A percentile compares a stretch with the other conserved stretches of the same genome.
Conservation (phyloP, 805 yeast species). For the Ogataea philodendri region DNA sequence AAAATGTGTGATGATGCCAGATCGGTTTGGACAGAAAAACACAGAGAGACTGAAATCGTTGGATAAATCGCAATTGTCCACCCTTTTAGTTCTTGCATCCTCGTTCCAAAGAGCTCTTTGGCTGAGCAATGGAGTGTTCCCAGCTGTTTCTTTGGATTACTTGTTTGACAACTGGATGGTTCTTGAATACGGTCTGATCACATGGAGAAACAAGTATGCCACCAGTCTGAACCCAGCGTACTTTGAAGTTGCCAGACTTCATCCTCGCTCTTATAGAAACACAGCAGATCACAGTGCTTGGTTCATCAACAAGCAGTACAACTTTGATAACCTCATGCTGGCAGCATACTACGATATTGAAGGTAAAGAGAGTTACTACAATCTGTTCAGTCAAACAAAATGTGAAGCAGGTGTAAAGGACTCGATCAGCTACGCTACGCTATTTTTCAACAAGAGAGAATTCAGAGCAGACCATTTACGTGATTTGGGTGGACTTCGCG, state of each 20-base stretch:
- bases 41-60: conserved; percentile 12
- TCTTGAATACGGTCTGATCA: conserved; percentile 49
- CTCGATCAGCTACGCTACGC: conserved; percentile 48
- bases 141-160: conserved; percentile 35
- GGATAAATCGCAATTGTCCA: conserved; percentile 32
- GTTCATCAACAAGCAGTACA: conserved; percentile 43
- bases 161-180: conserved; percentile 42
- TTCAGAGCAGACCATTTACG: conserved; percentile 45
- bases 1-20: conserved; percentile 37
- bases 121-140: conserved; percentile 44
- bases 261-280: conserved; percentile 10
- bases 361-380: conserved; percentile 42
- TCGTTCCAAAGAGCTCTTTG: conserved; percentile 42
- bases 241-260: conserved; percentile 37
- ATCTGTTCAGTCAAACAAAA: conserved; percentile 34
- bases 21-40: conserved; percentile 31
- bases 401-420: conserved; percentile 52
- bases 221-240: conserved; percentile 60
- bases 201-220: conserved; percentile 74
- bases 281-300: conserved; percentile 51
- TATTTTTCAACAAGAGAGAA: conserved; percentile 37
- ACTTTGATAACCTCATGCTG: conserved; percentile 42
- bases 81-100: conserved; percentile 42
- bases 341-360: conserved; percentile 47
- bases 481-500: conserved; percentile 40